Base-by-base conservation (phyloP, 176 grass and related monocot genomes). In the Lolium perenne region DNA sequence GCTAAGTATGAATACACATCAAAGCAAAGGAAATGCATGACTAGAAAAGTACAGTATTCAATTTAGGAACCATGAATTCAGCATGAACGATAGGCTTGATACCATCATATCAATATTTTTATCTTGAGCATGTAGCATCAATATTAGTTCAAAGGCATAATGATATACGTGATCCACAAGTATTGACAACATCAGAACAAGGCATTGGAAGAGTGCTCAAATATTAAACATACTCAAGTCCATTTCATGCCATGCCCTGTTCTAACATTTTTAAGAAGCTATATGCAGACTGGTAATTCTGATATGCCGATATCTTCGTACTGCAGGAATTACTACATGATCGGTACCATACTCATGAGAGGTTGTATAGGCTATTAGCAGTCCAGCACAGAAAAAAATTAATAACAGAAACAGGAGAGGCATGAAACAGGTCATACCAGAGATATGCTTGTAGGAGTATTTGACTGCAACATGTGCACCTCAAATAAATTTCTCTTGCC, bases 351-450 rank as follows among this genome's bases (percentile, higher is more conserved):
- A 61, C 40, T 22, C 41, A 16, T 29, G 59, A 18, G 3, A 50
- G 14, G 41, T 11, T 10, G 7, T 38, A 20, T 47, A 82, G 17
- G 12, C 6, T 66, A 55, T 20, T 22, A 75, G 13, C 47, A 75
- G 14, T 17, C 7, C 8, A 74, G 47, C 16, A 20, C 10, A 63
- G 16, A n/a, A 89, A 29, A 22, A 89, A 65, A 38, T 38, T 60
- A 15, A 5, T 63, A 38, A 82, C 16, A 63, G 38, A 69, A 18
- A 8, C 32, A 15, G 1, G 4, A 20, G 23, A 78, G 51, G 38
- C 14, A 43, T 82, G 43, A 53, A 71, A 64, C 78, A 54, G 78
- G 18, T 77, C 13, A 1, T 68, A 77, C n/a, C 23, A 63, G 21
- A 14, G 8, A 90, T 61, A 66, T 86, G 12, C 17, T 61, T 0